Conservation (phyloP, 1,139 yeast species). For the Sugiyamaella sp. region DNA sequence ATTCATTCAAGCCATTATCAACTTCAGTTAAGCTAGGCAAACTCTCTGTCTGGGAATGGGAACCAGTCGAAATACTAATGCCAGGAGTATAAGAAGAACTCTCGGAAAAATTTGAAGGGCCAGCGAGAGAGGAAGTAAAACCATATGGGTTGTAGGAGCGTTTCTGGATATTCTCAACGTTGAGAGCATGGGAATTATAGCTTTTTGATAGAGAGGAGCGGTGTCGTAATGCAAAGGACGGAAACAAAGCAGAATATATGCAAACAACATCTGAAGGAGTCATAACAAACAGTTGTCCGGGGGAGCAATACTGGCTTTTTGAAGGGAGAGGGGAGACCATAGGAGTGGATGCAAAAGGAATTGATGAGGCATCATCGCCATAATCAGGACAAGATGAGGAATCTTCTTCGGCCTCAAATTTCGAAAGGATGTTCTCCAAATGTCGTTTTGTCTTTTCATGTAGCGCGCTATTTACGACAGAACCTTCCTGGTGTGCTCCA, state of each 20-base stretch:
- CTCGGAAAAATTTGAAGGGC: constrained; percentile 6
- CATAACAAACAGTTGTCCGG: constrained; percentile 39
- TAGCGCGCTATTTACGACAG: constrained; percentile 16
- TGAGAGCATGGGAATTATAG: constrained; percentile 11
- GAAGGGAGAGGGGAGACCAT: constrained; percentile 10
- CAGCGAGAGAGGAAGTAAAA: constrained; percentile 10
- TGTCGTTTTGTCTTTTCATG: constrained; percentile 23
- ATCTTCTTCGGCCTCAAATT: constrained; percentile 14
- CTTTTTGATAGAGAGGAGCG: constrained; percentile 16
- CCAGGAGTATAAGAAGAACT: constrained; percentile 12
- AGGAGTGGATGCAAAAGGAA: constrained; percentile 9
- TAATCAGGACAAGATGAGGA: neutral
- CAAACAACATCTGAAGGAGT: constrained; percentile 40
- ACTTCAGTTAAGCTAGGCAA: constrained; percentile 27
- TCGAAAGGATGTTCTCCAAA: constrained; percentile 21
- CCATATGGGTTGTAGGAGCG: constrained; percentile 23
- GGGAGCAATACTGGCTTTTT: constrained; percentile 24
- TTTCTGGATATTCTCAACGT: constrained; percentile 3
- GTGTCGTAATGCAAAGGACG: constrained; percentile 29
- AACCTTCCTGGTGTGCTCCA: constrained; percentile 24
- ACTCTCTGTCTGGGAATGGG: constrained; percentile 24
- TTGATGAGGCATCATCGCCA: neutral
- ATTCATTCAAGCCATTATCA: constrained; percentile 14
- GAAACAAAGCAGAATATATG: constrained; percentile 38
- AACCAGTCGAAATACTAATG: constrained; percentile 8